A percentile compares a stretch with the other conserved stretches of the same genome.
Evolutionary conservation across 805 yeast species (phyloP).

Genomic region (Pichia membranifaciens): DNA sequence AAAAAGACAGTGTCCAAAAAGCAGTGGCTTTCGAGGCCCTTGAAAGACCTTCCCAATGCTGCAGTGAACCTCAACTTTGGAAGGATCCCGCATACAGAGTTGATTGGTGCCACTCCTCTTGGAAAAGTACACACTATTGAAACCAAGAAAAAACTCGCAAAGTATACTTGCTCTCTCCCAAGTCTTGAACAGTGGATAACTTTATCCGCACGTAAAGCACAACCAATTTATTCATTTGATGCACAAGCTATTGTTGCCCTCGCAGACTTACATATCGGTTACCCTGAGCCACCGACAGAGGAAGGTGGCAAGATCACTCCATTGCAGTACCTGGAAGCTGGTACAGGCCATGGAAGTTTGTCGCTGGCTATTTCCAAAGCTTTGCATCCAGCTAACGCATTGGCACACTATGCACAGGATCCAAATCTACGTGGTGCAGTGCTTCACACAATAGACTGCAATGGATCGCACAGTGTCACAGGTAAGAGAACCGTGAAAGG

Average conservation of each 20-base stretch:
- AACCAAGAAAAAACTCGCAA: conserved; percentile 15
- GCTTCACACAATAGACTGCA: conserved; percentile 41
- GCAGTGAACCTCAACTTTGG: conserved; percentile 23
- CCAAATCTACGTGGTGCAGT: conserved; percentile 36
- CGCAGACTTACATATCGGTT: conserved; percentile 41
- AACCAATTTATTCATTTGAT: conserved; percentile 46
- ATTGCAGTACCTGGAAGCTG: conserved; percentile 43
- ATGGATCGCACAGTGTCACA: conserved; percentile 34
- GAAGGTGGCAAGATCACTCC: conserved; percentile 23
- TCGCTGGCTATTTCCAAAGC: conserved; percentile 38
- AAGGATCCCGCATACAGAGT: conserved; percentile 31
- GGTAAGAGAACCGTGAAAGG: conserved; percentile 36
- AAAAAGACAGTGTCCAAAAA: conserved; percentile 21
- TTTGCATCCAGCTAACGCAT: conserved; percentile 41
- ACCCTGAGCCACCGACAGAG: conserved; percentile 9
- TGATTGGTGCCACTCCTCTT: conserved; percentile 36
- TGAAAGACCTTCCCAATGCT: conserved; percentile 14
- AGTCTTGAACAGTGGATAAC: conserved; percentile 44
- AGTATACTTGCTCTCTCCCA: conserved; percentile 34
- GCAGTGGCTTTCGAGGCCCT: conserved; percentile 29
- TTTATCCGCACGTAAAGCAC: conserved; percentile 38
- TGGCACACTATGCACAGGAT: conserved; percentile 15
- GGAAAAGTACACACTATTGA: conserved; percentile 21
- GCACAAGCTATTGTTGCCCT: conserved; percentile 42
- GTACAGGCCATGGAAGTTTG: conserved; percentile 52